These are phyloP conservation scores for Tricholoma flavovirens DNA, from an alignment of 768 basidiomycete species.

Conservation along the genomic window DNA sequence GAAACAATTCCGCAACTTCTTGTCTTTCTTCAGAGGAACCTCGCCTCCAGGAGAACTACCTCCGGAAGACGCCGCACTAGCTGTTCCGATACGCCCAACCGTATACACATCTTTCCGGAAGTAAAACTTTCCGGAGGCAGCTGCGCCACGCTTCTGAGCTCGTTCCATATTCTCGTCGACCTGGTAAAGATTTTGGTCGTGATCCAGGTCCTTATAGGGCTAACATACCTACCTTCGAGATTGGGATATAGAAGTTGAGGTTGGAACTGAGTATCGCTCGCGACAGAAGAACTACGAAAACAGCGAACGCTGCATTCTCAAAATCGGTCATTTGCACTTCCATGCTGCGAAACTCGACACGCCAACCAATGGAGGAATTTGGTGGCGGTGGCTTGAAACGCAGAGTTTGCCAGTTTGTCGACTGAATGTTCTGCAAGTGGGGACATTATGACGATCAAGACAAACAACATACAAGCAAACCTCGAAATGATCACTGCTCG, in stretches of 20 bases:
- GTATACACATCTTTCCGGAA: slow-evolving; percentile 87
- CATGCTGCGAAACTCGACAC: slow-evolving; percentile 98
- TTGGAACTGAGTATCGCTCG: slow-evolving; percentile 89
- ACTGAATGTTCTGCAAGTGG: slow-evolving; percentile 81
- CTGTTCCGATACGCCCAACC: slow-evolving; percentile 35
- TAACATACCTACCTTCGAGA: slow-evolving; percentile 68
- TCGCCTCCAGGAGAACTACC: slow-evolving; percentile 32
- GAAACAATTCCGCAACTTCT: slow-evolving; percentile 69
- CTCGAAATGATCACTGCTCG: slow-evolving; percentile 94
- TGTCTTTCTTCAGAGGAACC: slow-evolving; percentile 45
- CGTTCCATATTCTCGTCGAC: slow-evolving; percentile 96
- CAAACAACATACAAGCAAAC: slow-evolving; percentile 31
- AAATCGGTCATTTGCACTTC: slow-evolving; percentile 99
- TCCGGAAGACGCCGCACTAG: slow-evolving; percentile 45
- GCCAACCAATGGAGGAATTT: slow-evolving; percentile 91
- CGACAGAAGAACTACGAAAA: slow-evolving; percentile 92
- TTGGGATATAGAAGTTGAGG: slow-evolving; percentile 93
- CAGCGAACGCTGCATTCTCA: slow-evolving; percentile 95
- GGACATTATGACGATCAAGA: background rate
- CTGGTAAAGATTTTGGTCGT: slow-evolving; percentile 32
- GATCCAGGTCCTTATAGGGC: background rate
- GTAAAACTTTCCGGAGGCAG: slow-evolving; percentile 68
- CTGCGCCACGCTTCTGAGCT: slow-evolving; percentile 82
- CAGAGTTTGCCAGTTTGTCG: slow-evolving; percentile 99
- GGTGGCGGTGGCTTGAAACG: slow-evolving; percentile 98